phyloP scores from a whole-genome alignment of 2,329 filamentous ascomycete genomes.

The Madurella fahalii region DNA sequence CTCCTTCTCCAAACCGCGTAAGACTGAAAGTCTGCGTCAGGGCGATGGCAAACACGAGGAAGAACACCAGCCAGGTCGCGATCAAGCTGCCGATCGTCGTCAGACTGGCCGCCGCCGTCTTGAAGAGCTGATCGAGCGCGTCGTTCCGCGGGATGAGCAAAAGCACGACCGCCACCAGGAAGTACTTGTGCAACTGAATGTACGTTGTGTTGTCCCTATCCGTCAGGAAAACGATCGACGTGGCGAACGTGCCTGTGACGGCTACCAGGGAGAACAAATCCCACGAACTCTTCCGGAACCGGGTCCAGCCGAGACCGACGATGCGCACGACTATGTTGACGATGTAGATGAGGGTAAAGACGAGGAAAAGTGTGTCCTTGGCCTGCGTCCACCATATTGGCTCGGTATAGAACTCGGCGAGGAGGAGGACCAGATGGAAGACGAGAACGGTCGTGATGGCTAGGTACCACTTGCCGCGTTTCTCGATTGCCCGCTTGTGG shows the following conservation, averaged over 20 bases:
- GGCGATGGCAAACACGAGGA: constrained; percentile 93
- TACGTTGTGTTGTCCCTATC: constrained; percentile 59
- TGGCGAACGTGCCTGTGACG: constrained; percentile 75
- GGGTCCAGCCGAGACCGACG: constrained; percentile 82
- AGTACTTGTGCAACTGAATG: constrained; percentile 84
- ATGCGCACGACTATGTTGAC: constrained; percentile 80
- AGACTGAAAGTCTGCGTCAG: constrained; percentile 94
- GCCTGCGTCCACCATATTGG: constrained; percentile 64
- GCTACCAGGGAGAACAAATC: constrained; percentile 82
- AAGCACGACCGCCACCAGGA: constrained; percentile 83
- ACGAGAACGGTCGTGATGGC: constrained; percentile 75
- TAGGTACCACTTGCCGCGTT: constrained; percentile 87
- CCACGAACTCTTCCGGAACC: constrained; percentile 92
- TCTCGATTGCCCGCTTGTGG: constrained; percentile 89
- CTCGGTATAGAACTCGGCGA: constrained; percentile 81
- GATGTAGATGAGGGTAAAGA: constrained; percentile 77
- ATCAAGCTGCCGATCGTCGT: constrained; percentile 86
- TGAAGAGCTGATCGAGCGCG: constrained; percentile 95
- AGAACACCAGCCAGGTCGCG: constrained; percentile 95
- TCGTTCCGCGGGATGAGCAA: constrained; percentile 95
- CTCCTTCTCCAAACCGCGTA: constrained; percentile 74
- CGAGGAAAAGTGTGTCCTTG: constrained; percentile 73
- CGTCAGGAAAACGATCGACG: constrained; percentile 70
- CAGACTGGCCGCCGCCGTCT: constrained; percentile 92
- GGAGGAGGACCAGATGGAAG: constrained; percentile 75